Base-by-base conservation (phyloP, 306 rosid genomes). In the Fagus crenata region DNA sequence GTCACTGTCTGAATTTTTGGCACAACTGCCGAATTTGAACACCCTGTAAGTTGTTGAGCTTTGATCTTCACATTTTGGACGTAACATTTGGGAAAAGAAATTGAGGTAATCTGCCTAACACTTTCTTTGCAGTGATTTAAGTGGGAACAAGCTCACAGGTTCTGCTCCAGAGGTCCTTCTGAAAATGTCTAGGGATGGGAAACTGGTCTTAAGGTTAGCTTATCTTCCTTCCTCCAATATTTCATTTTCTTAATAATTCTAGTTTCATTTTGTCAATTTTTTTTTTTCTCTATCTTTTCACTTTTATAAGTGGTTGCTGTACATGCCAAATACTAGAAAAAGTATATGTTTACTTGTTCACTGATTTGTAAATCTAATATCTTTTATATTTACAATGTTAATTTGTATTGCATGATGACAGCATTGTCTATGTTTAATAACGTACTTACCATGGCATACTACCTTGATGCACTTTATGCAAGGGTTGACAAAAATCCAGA, bases 1-100 rank as follows among this genome's bases (percentile, higher is more conserved):
- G 63, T 15, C 69, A 58, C 12, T 86, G 7, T 90, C 87, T 0
- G 69, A 73, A 1, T 81, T 71, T 71, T 65, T 86, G 7, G 83
- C 82, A 35, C 22, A 61, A 12, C 37, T 86, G 31, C 22, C 54
- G 31, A 55, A 53, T 4, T 73, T 86, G 42, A 77, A 41, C 9
- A 1, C 37, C 28, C 78, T 89, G 88, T 89, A 81, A 82, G 89
- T 53, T 51, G 6, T 2, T 0, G 61, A 1, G 1, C 28, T 55
- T 55, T 55, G 33, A 55, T 8, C 49, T 43, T 43, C 2, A 8
- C n/a, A 55, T 18, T 55, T 0, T 55, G 1, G n/a, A 18, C 0
- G 3, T 55, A 7, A 17, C 2, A 4, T 18, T 15, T 4, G 61
- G 4, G 31, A 5, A 18, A 5, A 12, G 12, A 0, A 2, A 22